Percentiles rank a stretch among this genome's conserved stretches.
These are phyloP conservation scores for Monosporascus sp. DNA, from an alignment of 2,329 filamentous ascomycete species.

Conservation along the genomic window DNA sequence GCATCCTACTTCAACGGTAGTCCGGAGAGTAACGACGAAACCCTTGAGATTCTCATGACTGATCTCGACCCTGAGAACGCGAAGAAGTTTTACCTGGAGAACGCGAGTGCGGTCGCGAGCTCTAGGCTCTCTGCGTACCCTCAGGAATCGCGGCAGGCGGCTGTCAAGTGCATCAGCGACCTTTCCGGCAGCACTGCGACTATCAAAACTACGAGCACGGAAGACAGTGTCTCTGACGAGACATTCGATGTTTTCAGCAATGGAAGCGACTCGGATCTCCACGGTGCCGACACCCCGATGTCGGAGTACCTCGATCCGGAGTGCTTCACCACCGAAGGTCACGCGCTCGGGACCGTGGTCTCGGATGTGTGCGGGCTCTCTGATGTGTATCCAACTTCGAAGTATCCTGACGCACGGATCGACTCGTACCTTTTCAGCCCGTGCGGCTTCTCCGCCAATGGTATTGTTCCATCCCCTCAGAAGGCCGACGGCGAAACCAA, in stretches of 20 bases:
- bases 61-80: constrained; percentile 63
- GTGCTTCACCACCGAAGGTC: constrained; percentile 84
- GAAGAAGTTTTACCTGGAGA: constrained; percentile 63
- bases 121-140: constrained; percentile 67
- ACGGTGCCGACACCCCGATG: constrained; percentile 51
- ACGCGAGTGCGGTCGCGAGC: constrained; percentile 85
- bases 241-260: constrained; percentile 78
- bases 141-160: constrained; percentile 55
- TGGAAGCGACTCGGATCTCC: constrained; percentile 44
- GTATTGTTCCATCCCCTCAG: constrained; percentile 76
- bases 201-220: constrained; percentile 33
- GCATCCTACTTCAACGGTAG: constrained; percentile 31
- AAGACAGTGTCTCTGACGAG: constrained; percentile 43
- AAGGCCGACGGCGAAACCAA: constrained; percentile 38
- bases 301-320: constrained; percentile 57
- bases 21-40: constrained; percentile 63
- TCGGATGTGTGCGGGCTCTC: constrained; percentile 85
- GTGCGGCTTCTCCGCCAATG: constrained; percentile 96
- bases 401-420: constrained; percentile 88
- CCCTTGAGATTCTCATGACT: constrained; percentile 68
- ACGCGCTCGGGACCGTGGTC: constrained; percentile 86
- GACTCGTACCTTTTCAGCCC: constrained; percentile 96
- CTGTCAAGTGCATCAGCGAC: constrained; percentile 53
- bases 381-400: constrained; percentile 77
- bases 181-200: constrained; percentile 44